Conservation (phyloP, 1,139 yeast species). For the Kluyveromyces sp. region DNA sequence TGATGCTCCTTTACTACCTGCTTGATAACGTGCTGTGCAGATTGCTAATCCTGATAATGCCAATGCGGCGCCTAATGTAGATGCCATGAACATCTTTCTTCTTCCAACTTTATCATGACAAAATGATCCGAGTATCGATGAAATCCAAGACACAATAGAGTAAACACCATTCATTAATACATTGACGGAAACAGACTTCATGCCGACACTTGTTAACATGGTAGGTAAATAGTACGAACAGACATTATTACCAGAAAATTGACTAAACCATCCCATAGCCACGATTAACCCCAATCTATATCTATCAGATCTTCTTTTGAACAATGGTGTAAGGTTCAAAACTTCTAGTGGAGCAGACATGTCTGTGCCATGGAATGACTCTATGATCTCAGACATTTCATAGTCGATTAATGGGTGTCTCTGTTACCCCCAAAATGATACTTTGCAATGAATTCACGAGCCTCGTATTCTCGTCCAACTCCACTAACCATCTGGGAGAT, state of each 20-base stretch:
- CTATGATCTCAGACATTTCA: constrained; percentile 2
- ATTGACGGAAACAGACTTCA: not conserved
- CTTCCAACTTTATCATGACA: constrained; percentile 2
- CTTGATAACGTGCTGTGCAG: constrained; percentile 2
- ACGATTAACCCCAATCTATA: not conserved
- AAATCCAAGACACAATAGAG: constrained; percentile 2
- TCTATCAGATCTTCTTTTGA: not conserved
- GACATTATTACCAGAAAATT: constrained; percentile 4
- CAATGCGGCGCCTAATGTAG: constrained; percentile 1
- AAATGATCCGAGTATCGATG: constrained; percentile 1
- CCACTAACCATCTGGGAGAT: constrained; percentile 3
- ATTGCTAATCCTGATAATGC: constrained; percentile 1
- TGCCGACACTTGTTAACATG: constrained; percentile 1
- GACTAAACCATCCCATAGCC: constrained; percentile 4
- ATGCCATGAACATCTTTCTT: constrained; percentile 1
- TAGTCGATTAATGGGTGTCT: not conserved
- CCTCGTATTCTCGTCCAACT: constrained; percentile 3
- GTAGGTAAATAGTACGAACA: constrained; percentile 4
- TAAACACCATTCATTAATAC: constrained; percentile 4
- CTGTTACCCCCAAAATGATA: not conserved
- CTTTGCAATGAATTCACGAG: constrained; percentile 2
- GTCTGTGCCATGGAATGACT: not conserved
- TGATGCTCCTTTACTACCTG: not conserved
- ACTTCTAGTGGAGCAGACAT: not conserved
- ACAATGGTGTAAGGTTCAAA: not conserved